Conservation (phyloP, 1,284 basidiomycete genomes). For the Xerocomus amazonicus region DNA sequence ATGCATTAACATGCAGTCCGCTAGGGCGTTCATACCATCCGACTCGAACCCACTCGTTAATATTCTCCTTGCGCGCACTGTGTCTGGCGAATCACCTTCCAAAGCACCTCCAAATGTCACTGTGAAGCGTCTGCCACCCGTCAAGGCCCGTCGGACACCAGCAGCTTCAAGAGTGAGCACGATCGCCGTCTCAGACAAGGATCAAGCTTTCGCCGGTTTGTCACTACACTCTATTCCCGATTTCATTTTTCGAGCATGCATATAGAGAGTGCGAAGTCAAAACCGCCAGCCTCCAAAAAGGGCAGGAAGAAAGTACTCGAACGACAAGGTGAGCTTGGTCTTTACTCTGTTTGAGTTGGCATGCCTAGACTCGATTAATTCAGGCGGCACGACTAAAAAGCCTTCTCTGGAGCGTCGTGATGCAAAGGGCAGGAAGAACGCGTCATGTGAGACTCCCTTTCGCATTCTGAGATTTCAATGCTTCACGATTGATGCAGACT, state of each 20-base stretch:
- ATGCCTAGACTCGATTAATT: background rate
- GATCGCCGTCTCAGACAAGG: background rate
- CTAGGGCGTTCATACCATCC: slow-evolving; percentile 40
- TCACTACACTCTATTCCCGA: background rate
- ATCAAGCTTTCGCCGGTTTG: slow-evolving; percentile 15
- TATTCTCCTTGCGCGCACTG: slow-evolving; percentile 39
- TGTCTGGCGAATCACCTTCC: slow-evolving; percentile 42
- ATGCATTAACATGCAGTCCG: slow-evolving; percentile 1
- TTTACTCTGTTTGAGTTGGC: background rate
- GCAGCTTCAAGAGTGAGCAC: background rate
- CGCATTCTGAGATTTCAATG: background rate
- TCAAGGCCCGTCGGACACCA: slow-evolving; percentile 9
- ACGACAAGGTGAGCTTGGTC: slow-evolving; percentile 5
- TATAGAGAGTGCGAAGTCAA: slow-evolving; percentile 15
- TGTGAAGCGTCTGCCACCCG: slow-evolving; percentile 9
- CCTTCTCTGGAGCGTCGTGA: slow-evolving; percentile 19
- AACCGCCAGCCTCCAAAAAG: slow-evolving; percentile 10
- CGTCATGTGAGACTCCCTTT: slow-evolving; percentile 2
- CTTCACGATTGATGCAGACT: background rate
- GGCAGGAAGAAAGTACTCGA: slow-evolving; percentile 14
- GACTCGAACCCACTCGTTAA: slow-evolving; percentile 38
- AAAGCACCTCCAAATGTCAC: slow-evolving; percentile 18
- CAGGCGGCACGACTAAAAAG: background rate
- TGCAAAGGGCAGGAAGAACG: slow-evolving; percentile 12
- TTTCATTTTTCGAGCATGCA: slow-evolving; percentile 1